A percentile compares a stretch with the other conserved stretches of the same genome.
Conservation (phyloP, 208 protist genomes). For the Acanthamoeba rhysodes region DNA sequence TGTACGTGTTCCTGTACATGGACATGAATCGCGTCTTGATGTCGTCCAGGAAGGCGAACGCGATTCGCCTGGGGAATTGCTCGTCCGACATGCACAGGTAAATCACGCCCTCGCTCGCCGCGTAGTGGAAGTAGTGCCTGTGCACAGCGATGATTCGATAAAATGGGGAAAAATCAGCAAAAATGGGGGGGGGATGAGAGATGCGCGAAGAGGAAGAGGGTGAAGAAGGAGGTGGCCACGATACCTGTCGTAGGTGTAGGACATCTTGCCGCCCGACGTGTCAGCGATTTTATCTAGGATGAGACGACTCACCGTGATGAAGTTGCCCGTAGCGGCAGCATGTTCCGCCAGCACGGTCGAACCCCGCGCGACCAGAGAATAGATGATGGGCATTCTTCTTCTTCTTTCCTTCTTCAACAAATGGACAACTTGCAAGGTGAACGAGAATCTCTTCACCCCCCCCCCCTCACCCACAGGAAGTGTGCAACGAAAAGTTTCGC, state of each 20-base stretch:
- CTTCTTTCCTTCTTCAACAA: background rate
- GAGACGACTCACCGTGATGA: conserved; percentile 85
- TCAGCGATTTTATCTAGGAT: conserved; percentile 90
- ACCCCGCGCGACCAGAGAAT: conserved; percentile 87
- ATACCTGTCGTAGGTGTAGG: conserved; percentile 92
- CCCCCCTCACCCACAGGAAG: no score
- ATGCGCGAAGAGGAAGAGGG: conserved; percentile 41
- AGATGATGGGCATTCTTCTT: conserved; percentile 89
- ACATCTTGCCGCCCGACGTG: conserved; percentile 87
- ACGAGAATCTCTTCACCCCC: background rate
- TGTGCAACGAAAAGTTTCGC: background rate
- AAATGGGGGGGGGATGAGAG: background rate
- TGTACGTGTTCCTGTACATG: conserved; percentile 83
- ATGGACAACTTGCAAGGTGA: background rate
- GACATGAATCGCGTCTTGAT: conserved; percentile 87
- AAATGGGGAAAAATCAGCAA: background rate
- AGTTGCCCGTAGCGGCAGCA: conserved; percentile 88
- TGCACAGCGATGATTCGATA: conserved; percentile 21
- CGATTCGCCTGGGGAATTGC: conserved; percentile 87
- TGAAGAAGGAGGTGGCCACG: background rate
- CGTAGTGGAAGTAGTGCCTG: conserved; percentile 92
- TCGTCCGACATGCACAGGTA: conserved; percentile 93
- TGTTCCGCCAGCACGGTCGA: conserved; percentile 87
- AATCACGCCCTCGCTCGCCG: conserved; percentile 86
- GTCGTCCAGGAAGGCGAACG: conserved; percentile 92